phyloP scores from a whole-genome alignment of 1,284 basidiomycete genomes.

The Rhodofomes roseus region DNA sequence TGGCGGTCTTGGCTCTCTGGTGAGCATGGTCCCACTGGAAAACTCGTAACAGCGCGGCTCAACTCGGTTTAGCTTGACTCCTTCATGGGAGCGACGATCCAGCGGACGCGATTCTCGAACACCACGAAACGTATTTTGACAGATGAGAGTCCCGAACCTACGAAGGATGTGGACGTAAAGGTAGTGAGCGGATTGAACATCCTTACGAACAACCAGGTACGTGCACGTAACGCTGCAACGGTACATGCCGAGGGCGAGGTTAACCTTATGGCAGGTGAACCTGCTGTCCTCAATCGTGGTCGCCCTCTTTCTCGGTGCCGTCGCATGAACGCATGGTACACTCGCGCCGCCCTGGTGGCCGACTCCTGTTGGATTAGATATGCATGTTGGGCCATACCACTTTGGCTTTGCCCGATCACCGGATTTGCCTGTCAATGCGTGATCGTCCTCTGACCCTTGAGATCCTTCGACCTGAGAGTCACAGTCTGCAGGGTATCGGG shows the following conservation, averaged over 20 bases:
- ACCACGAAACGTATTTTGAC: constrained; percentile 65
- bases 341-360: neutral
- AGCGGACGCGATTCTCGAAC: constrained; percentile 74
- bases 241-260: neutral
- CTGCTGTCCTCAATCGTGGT: constrained; percentile 20
- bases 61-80: constrained; percentile 15
- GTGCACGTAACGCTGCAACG: constrained; percentile 12
- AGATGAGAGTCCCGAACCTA: constrained; percentile 40
- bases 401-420: neutral
- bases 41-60: neutral
- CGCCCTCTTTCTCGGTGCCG: constrained; percentile 15
- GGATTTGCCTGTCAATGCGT: neutral
- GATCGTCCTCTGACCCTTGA: neutral
- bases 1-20: constrained; percentile 75
- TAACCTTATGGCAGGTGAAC: constrained; percentile 13
- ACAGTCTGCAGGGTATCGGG: neutral
- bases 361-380: neutral
- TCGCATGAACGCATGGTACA: constrained; percentile 9
- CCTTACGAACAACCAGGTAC: constrained; percentile 79
- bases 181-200: constrained; percentile 71
- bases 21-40: constrained; percentile 26
- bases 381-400: neutral
- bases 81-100: constrained; percentile 73
- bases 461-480: neutral
- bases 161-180: constrained; percentile 35